These are phyloP conservation scores for Hirschioporus abietinus DNA, from an alignment of 768 basidiomycete genomes.

Conservation along the genomic window DNA sequence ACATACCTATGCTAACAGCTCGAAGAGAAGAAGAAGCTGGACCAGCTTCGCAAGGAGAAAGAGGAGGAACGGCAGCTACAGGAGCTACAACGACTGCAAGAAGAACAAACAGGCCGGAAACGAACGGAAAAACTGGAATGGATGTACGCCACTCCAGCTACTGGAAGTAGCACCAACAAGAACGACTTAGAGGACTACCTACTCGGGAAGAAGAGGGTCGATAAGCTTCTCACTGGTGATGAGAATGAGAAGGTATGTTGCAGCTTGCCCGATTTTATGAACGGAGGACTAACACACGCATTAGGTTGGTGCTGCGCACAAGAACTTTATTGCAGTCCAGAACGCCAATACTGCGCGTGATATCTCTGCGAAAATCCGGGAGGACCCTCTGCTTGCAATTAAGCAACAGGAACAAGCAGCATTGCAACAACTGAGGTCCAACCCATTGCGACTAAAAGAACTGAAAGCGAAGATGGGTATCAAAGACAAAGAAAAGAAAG, in stretches of 20 bases:
- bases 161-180: constrained; percentile 77
- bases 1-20: constrained; percentile 46
- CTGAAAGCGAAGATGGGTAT: constrained; percentile 80
- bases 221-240: constrained; percentile 88
- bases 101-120: constrained; percentile 93
- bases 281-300: constrained; percentile 12
- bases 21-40: constrained; percentile 97
- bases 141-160: constrained; percentile 99
- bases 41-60: constrained; percentile 94
- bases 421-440: constrained; percentile 78
- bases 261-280: constrained; percentile 4
- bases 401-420: constrained; percentile 97
- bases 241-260: constrained; percentile 78
- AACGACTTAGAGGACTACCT: constrained; percentile 97
- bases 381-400: constrained; percentile 95
- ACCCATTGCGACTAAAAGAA: constrained; percentile 78
- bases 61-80: constrained; percentile 97
- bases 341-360: constrained; percentile 91
- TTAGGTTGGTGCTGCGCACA: constrained; percentile 80
- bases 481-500: constrained; percentile 71
- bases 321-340: constrained; percentile 91
- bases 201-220: constrained; percentile 95
- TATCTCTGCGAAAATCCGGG: constrained; percentile 88
- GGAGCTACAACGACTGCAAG: constrained; percentile 92
- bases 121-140: constrained; percentile 93